Evolutionary conservation across 2,329 filamentous ascomycete genomes (phyloP).

Genomic region (Pseudofabraea citricarpa): DNA sequence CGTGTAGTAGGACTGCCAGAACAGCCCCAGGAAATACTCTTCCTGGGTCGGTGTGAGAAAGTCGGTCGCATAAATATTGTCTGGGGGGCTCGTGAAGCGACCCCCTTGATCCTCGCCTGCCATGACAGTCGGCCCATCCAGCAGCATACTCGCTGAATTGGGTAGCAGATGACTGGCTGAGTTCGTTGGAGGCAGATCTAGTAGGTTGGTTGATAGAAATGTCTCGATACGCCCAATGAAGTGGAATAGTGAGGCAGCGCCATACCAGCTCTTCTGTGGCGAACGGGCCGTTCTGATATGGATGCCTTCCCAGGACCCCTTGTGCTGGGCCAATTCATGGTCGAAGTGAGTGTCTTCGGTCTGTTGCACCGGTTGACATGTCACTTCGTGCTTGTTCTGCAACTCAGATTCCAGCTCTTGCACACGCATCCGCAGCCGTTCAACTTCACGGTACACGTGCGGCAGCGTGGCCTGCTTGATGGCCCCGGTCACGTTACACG

Average conservation of each 20-base stretch:
- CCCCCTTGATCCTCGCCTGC: constrained; percentile 9
- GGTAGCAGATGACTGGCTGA: constrained; percentile 27
- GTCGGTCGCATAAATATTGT: too few species aligned
- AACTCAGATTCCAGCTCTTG: constrained; percentile 28
- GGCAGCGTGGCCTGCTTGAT: constrained; percentile 27
- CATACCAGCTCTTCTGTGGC: constrained; percentile 36
- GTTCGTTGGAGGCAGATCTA: constrained; percentile 30
- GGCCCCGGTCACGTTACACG: constrained; percentile 30
- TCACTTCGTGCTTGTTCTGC: too few species aligned
- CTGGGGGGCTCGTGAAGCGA: constrained; percentile 9
- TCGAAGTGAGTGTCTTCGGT: constrained; percentile 8
- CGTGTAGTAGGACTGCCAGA: constrained; percentile 42
- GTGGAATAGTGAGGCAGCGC: constrained; percentile 38
- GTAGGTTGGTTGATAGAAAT: constrained; percentile 29
- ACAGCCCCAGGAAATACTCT: constrained; percentile 41
- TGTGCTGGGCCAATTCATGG: constrained; percentile 14
- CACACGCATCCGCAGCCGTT: constrained; percentile 29
- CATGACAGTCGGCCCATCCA: constrained; percentile 8
- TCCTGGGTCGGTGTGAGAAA: constrained; percentile 37
- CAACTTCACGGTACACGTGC: constrained; percentile 30
- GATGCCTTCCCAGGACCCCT: constrained; percentile 33
- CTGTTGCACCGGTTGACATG: too few species aligned
- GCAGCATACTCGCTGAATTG: constrained; percentile 16
- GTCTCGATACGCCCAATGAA: constrained; percentile 37
- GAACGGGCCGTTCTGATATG: constrained; percentile 31